A percentile compares a stretch with the other conserved stretches of the same genome.
Conservation (phyloP, 164 flowering plant species). For the Stephania cephalantha region DNA sequence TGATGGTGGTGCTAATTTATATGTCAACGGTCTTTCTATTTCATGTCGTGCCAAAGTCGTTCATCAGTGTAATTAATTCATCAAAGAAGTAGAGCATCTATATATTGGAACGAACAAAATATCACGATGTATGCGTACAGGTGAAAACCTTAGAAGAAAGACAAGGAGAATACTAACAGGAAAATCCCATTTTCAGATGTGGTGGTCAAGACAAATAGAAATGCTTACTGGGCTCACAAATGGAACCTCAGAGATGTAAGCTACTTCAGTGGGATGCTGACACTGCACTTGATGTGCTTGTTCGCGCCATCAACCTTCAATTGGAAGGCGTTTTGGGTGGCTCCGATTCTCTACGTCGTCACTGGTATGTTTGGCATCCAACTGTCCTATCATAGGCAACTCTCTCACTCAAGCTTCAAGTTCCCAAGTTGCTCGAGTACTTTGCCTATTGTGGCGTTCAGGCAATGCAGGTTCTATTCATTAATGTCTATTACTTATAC, state of each 20-base stretch:
- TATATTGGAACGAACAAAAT: no score
- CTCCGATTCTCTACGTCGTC: constrained; percentile 38
- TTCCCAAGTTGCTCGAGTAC: constrained; percentile 28
- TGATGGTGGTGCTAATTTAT: no score
- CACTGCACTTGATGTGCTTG: constrained; percentile 49
- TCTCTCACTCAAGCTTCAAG: constrained; percentile 68
- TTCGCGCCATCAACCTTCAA: constrained; percentile 35
- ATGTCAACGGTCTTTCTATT: no score
- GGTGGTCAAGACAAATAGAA: neutral
- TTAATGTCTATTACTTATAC: neutral
- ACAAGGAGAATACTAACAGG: neutral
- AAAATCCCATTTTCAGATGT: neutral
- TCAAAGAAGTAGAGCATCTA: no score
- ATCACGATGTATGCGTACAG: no score
- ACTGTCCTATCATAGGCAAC: constrained; percentile 65
- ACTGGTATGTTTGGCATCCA: constrained; percentile 71
- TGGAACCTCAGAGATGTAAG: constrained; percentile 40
- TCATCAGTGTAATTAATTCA: no score
- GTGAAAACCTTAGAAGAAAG: no score
- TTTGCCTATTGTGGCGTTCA: constrained; percentile 35
- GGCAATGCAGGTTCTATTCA: constrained; percentile 56
- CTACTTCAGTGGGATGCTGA: constrained; percentile 29
- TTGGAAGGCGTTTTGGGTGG: constrained; percentile 40
- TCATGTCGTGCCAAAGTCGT: no score
- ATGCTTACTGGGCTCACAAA: constrained; percentile 17